Evolutionary conservation across 495 filamentous ascomycete species (phyloP).

Genomic region (Penicillium arizonense): DNA sequence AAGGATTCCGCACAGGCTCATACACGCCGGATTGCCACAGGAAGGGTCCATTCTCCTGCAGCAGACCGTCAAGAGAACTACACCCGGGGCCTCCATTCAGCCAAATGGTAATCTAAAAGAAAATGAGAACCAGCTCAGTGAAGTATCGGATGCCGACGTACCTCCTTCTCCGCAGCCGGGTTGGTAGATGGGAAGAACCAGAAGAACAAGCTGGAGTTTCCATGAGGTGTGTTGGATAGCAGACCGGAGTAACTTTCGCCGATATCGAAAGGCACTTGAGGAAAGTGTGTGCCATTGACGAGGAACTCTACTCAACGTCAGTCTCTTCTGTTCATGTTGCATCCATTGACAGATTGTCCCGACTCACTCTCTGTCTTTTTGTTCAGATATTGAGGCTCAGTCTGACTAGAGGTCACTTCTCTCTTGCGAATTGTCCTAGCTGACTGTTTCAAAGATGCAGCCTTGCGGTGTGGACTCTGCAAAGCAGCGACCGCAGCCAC

Average conservation of each 20-base stretch:
- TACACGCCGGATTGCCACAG: conserved; percentile 69
- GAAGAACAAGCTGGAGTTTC: conserved; percentile 62
- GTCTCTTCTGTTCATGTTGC: background rate
- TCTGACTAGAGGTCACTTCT: background rate
- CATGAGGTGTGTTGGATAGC: conserved; percentile 61
- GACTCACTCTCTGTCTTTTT: conserved; percentile 16
- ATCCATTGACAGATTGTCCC: background rate
- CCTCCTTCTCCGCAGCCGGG: conserved; percentile 55
- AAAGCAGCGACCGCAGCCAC: conserved; percentile 11
- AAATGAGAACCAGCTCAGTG: background rate
- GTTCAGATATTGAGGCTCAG: conserved; percentile 14
- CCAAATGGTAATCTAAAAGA: conserved; percentile 62
- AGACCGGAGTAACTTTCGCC: conserved; percentile 75
- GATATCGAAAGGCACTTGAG: conserved; percentile 72
- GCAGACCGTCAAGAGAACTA: conserved; percentile 64
- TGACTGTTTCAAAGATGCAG: background rate
- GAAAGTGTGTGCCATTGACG: conserved; percentile 66
- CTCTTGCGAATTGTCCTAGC: background rate
- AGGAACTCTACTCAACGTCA: conserved; percentile 45
- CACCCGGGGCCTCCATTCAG: conserved; percentile 72
- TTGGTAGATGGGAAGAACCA: conserved; percentile 74
- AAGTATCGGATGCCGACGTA: conserved; percentile 44
- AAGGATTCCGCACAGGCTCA: conserved; percentile 62
- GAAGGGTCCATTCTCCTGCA: conserved; percentile 78
- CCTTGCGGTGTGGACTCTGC: conserved; percentile 19